phyloP scores from a whole-genome alignment of 208 protist genomes.

The Acanthamoeba culbertsoni region DNA sequence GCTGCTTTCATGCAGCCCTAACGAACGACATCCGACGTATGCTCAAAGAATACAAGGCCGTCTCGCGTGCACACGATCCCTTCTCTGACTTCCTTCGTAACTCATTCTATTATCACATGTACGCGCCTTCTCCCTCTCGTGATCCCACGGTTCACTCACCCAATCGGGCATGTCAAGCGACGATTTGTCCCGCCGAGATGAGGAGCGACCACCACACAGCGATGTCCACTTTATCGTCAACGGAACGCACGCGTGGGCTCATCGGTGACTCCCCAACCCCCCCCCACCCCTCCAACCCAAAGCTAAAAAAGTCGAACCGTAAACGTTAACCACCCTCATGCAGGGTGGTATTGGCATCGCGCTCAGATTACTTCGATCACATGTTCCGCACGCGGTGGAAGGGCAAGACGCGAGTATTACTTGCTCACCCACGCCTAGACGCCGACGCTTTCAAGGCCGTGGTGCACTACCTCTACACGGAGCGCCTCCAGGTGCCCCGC shows the following conservation, averaged over 20 bases:
- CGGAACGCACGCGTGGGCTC: background rate
- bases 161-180: background rate
- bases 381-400: slow-evolving; percentile 28
- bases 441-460: slow-evolving; percentile 25
- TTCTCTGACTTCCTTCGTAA: slow-evolving; percentile 16
- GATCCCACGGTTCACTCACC: background rate
- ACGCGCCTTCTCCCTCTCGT: background rate
- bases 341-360: background rate
- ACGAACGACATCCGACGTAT: slow-evolving; percentile 35
- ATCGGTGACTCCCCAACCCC: background rate
- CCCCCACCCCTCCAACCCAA: background rate
- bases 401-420: background rate
- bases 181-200: background rate
- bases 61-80: slow-evolving; percentile 1
- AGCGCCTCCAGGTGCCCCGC: background rate
- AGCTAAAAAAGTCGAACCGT: background rate
- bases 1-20: slow-evolving; percentile 8
- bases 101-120: background rate
- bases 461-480: slow-evolving; percentile 10
- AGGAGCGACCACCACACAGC: background rate
- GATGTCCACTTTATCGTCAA: background rate
- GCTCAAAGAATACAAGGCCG: background rate
- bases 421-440: background rate
- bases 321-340: background rate
- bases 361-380: background rate